Evolutionary conservation across 495 filamentous ascomycete species (phyloP).

Genomic region (Annulohypoxylon maeteangense): DNA sequence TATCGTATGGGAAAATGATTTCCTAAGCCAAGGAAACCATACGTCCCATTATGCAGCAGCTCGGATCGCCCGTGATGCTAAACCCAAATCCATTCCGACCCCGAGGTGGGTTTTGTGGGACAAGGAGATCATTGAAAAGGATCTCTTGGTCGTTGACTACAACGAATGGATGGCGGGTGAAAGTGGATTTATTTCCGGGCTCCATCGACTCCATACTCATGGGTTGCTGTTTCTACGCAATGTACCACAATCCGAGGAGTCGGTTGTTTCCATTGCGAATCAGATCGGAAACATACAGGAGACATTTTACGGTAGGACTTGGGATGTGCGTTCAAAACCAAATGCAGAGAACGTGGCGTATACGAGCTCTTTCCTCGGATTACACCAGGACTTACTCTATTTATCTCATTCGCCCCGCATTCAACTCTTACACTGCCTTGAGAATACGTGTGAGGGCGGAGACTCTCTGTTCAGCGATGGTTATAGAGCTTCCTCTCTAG

Average conservation of each 20-base stretch:
- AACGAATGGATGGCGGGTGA: constrained; percentile 72
- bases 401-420: constrained; percentile 79
- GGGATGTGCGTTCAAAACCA: constrained; percentile 83
- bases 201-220: constrained; percentile 64
- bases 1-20: constrained; percentile 65
- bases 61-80: neutral
- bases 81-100: neutral
- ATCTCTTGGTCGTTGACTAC: constrained; percentile 63
- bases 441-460: constrained; percentile 78
- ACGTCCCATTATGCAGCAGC: constrained; percentile 26
- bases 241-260: constrained; percentile 71
- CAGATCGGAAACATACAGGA: constrained; percentile 79
- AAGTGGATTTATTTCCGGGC: constrained; percentile 59
- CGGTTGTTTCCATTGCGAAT: constrained; percentile 72
- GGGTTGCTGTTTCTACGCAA: constrained; percentile 79
- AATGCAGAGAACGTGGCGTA: constrained; percentile 91
- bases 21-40: constrained; percentile 27
- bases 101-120: constrained; percentile 51
- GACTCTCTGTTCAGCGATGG: constrained; percentile 84
- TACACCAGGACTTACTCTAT: constrained; percentile 95
- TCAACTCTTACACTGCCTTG: constrained; percentile 87
- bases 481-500: constrained; percentile 64
- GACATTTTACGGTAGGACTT: constrained; percentile 89
- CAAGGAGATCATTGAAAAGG: constrained; percentile 32
- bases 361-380: constrained; percentile 77